Conservation (phyloP, 2,329 filamentous ascomycete species). For the Aspergillus bombycis region DNA sequence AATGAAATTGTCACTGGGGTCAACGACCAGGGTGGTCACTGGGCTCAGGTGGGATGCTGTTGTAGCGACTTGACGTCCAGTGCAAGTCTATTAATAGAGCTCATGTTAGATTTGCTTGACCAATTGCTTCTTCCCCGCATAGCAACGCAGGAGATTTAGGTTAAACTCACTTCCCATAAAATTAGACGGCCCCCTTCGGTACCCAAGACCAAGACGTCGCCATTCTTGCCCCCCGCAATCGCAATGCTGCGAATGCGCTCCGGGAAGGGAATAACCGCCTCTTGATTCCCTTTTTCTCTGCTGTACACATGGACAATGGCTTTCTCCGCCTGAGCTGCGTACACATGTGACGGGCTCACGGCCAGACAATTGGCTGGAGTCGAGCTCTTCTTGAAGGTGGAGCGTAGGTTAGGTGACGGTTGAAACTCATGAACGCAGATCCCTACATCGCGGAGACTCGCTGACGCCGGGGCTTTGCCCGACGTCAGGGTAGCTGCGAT, state of each 20-base stretch:
- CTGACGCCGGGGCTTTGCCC: constrained; percentile 47
- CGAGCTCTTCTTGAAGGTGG: constrained; percentile 89
- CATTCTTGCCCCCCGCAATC: constrained; percentile 65
- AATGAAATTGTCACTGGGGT: constrained; percentile 62
- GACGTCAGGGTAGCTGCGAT: constrained; percentile 49
- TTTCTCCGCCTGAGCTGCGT: constrained; percentile 88
- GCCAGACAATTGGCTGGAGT: constrained; percentile 78
- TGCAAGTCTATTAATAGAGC: constrained; percentile 39
- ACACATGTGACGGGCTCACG: constrained; percentile 79
- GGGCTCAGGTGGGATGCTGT: constrained; percentile 47
- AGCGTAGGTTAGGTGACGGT: constrained; percentile 73
- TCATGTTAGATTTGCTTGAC: constrained; percentile 10
- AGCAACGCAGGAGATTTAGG: not conserved
- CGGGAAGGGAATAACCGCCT: constrained; percentile 83
- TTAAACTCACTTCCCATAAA: constrained; percentile 79
- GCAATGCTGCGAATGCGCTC: constrained; percentile 81
- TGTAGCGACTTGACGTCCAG: constrained; percentile 49
- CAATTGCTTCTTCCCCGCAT: not conserved
- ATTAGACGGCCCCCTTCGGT: constrained; percentile 84
- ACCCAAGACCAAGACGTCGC: constrained; percentile 71
- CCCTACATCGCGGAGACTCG: constrained; percentile 73
- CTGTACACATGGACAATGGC: constrained; percentile 92
- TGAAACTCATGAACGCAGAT: constrained; percentile 85
- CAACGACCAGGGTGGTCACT: constrained; percentile 73
- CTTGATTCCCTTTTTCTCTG: constrained; percentile 79